These are phyloP conservation scores for Carex pumila DNA, from an alignment of 176 grass and related monocot genomes.

Conservation along the genomic window DNA sequence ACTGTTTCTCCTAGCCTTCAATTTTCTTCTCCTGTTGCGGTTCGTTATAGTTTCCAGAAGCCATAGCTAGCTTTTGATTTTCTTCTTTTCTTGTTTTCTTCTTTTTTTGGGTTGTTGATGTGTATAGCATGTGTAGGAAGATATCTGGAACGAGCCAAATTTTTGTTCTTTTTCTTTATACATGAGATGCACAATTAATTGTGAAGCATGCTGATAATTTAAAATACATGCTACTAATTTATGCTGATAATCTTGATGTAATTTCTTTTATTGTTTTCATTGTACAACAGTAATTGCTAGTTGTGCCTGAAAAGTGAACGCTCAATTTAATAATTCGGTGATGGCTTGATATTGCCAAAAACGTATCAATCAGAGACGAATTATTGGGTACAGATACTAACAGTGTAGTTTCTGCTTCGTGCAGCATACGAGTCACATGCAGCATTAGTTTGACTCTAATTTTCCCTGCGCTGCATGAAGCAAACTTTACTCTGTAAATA, in stretches of 20 bases:
- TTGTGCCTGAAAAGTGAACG: no score
- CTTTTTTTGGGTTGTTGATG: neutral
- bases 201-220: neutral
- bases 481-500: no score
- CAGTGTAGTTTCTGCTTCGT: no score
- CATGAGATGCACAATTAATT: neutral
- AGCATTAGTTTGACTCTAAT: no score
- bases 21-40: slow-evolving; percentile 13
- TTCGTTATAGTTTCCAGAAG: neutral
- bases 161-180: neutral
- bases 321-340: neutral
- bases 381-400: no score
- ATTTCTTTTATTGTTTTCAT: neutral
- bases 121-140: neutral
- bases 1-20: slow-evolving; percentile 15
- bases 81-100: no score
- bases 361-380: no score
- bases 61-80: neutral
- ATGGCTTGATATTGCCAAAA: no score
- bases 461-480: no score
- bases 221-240: neutral
- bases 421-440: no score
- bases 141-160: neutral
- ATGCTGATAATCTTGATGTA: neutral
- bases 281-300: no score